phyloP scores from a whole-genome alignment of 2,329 filamentous ascomycete species.

The Monascus ruber region DNA sequence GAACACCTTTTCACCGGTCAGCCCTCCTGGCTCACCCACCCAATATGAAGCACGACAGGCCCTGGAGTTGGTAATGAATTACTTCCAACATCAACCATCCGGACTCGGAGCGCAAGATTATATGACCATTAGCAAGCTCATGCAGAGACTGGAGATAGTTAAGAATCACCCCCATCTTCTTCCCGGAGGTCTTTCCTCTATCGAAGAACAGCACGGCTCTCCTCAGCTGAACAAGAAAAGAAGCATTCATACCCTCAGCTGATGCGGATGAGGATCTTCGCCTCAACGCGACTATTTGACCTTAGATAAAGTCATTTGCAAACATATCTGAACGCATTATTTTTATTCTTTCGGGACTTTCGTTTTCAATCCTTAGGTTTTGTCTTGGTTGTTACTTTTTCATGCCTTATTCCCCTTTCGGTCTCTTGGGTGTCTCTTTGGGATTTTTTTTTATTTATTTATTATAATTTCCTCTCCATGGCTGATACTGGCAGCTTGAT shows the following conservation, averaged over 20 bases:
- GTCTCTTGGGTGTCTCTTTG: too few relatives aligned
- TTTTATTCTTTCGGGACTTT: too few relatives aligned
- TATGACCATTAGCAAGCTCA: slow-evolving; percentile 65
- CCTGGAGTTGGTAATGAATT: slow-evolving; percentile 68
- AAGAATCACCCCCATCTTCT: slow-evolving; percentile 32
- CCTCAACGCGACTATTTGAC: too few relatives aligned
- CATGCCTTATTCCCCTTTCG: too few relatives aligned
- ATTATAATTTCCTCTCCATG: too few relatives aligned
- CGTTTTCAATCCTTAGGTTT: too few relatives aligned
- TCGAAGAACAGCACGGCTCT: slow-evolving; percentile 32
- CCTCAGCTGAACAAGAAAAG: slow-evolving; percentile 34
- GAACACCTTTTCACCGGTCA: slow-evolving; percentile 37
- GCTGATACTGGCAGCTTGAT: too few relatives aligned
- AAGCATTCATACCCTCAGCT: slow-evolving; percentile 33
- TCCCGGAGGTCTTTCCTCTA: slow-evolving; percentile 33
- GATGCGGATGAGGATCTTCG: slow-evolving; percentile 1
- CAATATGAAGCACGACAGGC: slow-evolving; percentile 79
- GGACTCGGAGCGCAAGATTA: slow-evolving; percentile 71
- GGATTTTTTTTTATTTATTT: too few relatives aligned
- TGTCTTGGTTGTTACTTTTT: too few relatives aligned
- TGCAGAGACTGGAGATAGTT: slow-evolving; percentile 71
- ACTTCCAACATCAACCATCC: slow-evolving; percentile 60
- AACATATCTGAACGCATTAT: too few relatives aligned
- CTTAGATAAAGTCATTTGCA: too few relatives aligned
- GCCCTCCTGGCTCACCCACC: slow-evolving; percentile 56